phyloP scores from a whole-genome alignment of 805 yeast genomes.

The Monosporozyma solicola region DNA sequence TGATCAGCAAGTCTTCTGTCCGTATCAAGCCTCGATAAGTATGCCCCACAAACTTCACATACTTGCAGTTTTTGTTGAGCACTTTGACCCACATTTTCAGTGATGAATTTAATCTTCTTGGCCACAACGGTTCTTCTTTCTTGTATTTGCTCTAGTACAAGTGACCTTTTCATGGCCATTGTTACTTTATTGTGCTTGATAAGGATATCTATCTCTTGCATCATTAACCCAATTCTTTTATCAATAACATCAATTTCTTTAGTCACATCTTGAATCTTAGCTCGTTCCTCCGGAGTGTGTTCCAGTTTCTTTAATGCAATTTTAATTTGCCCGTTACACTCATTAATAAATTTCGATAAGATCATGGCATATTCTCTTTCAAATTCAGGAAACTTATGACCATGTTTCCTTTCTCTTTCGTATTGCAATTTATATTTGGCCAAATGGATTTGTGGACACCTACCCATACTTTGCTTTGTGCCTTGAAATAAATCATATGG shows the following conservation, averaged over 20 bases:
- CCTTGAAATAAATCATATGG: conserved; percentile 76
- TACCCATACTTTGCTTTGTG: conserved; percentile 76
- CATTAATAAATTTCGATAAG: conserved; percentile 49
- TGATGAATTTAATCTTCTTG: conserved; percentile 46
- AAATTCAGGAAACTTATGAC: conserved; percentile 37
- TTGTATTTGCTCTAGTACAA: conserved; percentile 36
- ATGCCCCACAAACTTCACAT: conserved; percentile 86
- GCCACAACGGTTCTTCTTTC: conserved; percentile 45
- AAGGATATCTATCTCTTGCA: conserved; percentile 54
- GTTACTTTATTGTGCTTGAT: conserved; percentile 41
- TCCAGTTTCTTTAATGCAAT: conserved; percentile 51
- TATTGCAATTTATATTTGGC: conserved; percentile 68
- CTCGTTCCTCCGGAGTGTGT: conserved; percentile 66
- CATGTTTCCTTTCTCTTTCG: conserved; percentile 38
- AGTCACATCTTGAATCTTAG: conserved; percentile 45
- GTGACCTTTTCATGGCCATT: conserved; percentile 43
- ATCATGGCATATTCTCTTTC: conserved; percentile 38
- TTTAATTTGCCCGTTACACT: conserved; percentile 56
- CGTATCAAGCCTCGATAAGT: conserved; percentile 72
- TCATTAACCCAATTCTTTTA: conserved; percentile 52
- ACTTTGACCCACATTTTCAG: conserved; percentile 71
- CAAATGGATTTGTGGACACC: conserved; percentile 66
- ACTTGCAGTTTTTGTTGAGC: conserved; percentile 88
- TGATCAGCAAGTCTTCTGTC: conserved; percentile 87
- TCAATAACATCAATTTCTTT: conserved; percentile 54